These are phyloP conservation scores for Sparassis latifolia DNA, from an alignment of 1,284 basidiomycete species.

Conservation along the genomic window DNA sequence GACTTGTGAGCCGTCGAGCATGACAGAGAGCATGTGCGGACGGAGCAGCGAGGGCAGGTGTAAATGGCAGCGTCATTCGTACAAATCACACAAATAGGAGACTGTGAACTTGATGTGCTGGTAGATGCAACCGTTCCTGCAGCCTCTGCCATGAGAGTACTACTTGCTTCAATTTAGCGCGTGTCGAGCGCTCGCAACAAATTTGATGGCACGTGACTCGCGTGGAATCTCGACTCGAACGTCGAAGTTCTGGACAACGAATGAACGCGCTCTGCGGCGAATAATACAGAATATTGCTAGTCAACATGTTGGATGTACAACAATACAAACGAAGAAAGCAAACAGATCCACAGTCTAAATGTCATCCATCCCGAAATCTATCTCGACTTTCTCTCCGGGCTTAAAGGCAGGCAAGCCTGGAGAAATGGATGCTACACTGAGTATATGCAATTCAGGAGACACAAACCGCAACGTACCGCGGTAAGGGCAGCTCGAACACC, in stretches of 20 bases:
- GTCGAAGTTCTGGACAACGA: too few species aligned
- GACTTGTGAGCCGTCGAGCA: conserved; percentile 74
- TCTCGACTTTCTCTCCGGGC: conserved; percentile 96
- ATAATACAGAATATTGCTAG: too few species aligned
- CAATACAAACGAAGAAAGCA: too few species aligned
- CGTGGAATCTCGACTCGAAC: too few species aligned
- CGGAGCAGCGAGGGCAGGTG: conserved; percentile 74
- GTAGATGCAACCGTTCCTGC: too few species aligned
- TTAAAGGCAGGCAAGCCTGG: conserved; percentile 94
- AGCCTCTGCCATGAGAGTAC: too few species aligned
- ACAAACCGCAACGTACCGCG: conserved; percentile 57
- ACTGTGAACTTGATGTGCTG: neutral
- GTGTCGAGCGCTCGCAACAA: too few species aligned
- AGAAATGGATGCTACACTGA: conserved; percentile 1
- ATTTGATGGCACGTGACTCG: too few species aligned
- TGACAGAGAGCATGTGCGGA: conserved; percentile 64
- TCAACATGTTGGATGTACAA: too few species aligned
- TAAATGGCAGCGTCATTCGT: conserved; percentile 48
- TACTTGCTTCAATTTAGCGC: too few species aligned
- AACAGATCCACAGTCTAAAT: conserved; percentile 27
- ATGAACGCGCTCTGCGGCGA: too few species aligned
- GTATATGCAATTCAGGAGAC: neutral
- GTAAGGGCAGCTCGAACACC: conserved; percentile 94
- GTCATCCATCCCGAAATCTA: conserved; percentile 82
- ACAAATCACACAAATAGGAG: conserved; percentile 44